Evolutionary conservation across 192 early-diverging fungal species (phyloP).

Genomic region (Jimgerdemannia lactiflua): DNA sequence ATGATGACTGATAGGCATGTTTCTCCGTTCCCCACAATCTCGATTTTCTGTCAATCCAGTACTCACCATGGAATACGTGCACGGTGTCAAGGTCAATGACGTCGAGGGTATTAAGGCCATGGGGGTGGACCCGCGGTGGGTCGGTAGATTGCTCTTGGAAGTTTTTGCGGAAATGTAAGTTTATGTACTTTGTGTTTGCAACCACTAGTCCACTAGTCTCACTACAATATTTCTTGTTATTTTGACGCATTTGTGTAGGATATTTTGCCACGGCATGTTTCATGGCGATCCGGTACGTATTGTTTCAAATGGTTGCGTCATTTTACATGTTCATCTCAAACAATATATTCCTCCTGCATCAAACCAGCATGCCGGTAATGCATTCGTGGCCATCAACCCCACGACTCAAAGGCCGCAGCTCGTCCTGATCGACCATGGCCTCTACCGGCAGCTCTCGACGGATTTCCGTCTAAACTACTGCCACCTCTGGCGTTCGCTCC

Average conservation of each 20-base stretch:
- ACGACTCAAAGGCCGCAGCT: conserved; percentile 30
- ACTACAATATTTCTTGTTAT: no score
- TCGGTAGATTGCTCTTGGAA: conserved; percentile 33
- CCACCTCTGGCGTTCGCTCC: conserved; percentile 44
- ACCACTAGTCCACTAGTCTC: no score
- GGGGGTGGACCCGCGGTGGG: conserved; percentile 40
- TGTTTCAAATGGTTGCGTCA: neutral
- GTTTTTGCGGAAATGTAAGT: conserved; percentile 49
- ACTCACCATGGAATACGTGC: conserved; percentile 50
- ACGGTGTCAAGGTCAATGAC: conserved; percentile 48
- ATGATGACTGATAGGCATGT: no score
- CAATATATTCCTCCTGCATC: neutral
- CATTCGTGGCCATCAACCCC: conserved; percentile 20
- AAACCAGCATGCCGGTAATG: conserved; percentile 23
- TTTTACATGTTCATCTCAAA: no score
- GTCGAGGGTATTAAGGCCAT: conserved; percentile 35
- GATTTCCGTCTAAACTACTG: conserved; percentile 48
- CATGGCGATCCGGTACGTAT: conserved; percentile 12
- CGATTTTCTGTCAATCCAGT: conserved; percentile 20
- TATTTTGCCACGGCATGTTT: conserved; percentile 17
- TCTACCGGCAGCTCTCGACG: conserved; percentile 42
- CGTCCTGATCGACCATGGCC: conserved; percentile 46
- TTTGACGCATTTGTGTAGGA: conserved; percentile 7
- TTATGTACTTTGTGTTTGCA: neutral
- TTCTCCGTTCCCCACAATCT: no score